These are phyloP conservation scores for Rhododendron ovatum DNA, from an alignment of 148 eudicot genomes.

Conservation along the genomic window DNA sequence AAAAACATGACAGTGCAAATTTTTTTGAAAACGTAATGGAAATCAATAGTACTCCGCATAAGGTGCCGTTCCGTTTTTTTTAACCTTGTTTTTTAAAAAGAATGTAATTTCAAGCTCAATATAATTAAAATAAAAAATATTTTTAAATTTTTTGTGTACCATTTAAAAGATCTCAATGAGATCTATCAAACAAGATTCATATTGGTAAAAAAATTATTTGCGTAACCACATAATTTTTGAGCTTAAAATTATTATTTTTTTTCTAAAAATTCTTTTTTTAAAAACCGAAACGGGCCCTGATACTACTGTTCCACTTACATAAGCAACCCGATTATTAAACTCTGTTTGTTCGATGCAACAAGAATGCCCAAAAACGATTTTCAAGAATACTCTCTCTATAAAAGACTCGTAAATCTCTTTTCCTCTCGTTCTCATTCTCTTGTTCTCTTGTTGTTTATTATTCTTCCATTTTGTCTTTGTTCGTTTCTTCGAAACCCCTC, in stretches of 20 bases:
- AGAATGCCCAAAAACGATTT: background rate
- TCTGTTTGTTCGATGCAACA: background rate
- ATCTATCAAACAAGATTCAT: too few species aligned
- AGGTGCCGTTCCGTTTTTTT: too few species aligned
- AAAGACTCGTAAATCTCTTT: background rate
- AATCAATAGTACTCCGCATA: background rate
- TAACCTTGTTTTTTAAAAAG: too few species aligned
- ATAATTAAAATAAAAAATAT: too few species aligned
- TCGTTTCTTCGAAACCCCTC: background rate
- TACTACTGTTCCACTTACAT: background rate
- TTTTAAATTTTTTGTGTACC: too few species aligned
- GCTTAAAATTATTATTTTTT: too few species aligned
- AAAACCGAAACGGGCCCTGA: too few species aligned
- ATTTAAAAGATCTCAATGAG: too few species aligned
- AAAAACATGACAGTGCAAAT: background rate
- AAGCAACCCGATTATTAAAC: background rate
- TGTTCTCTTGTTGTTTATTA: background rate
- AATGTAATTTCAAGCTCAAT: too few species aligned
- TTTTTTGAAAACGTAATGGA: background rate
- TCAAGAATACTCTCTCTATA: background rate
- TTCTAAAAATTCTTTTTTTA: too few species aligned
- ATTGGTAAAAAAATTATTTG: too few species aligned
- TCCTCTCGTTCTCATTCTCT: background rate
- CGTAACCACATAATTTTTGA: too few species aligned
- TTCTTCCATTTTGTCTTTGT: conserved; percentile 20